Base-by-base conservation (phyloP, 192 early-diverging fungal species). In the Backusella macrospora region DNA sequence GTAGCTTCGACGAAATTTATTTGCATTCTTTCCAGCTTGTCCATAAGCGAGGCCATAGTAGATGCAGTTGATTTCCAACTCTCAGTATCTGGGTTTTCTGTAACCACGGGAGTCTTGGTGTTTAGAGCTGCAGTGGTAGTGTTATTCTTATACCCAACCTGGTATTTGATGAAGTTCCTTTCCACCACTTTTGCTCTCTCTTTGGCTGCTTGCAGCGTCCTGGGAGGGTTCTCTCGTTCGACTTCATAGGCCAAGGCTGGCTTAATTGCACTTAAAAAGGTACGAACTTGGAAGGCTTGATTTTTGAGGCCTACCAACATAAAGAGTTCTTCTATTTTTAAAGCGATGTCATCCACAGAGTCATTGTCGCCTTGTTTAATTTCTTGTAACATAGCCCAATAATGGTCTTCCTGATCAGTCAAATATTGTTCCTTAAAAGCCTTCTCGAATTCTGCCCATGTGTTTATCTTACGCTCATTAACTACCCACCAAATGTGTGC, bases 311-410 rank as follows among this genome's bases (percentile, higher is more conserved):
- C 37, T 2, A 70, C 13, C 29, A 70, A 37, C 0, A 16, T n/a
- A 16, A 70, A 70, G 6, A 70, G 47, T 2, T 70, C 68, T 16
- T 46, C 23, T 26, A 70, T 44, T n/a, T 52, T 70, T 13, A 48
- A n/a, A n/a, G 45, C 68, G 0, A 70, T 4, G 34, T 70, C 46
- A 37, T 70, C 46, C 7, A 70, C 45, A 3, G 47, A 6, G 7
- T 70, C 46, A 4, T n/a, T 26, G 3, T 47, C 26, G 0, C 21
- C 3, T 37, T 70, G 68, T 13, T 46, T 49, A 5, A 46, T 48
- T 9, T 46, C 47, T 49, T 70, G 68, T 4, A 70, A 47, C 0
- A 48, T 26, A 12, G 5, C 29, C 46, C 68, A 70, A 12, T 46
- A 49, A 16, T 29, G 21, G 29, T 70, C 45, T 44, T 70, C 68